These are phyloP conservation scores for Miscanthus lutarioriparius DNA, from an alignment of 176 grass and related monocot species.

Conservation along the genomic window DNA sequence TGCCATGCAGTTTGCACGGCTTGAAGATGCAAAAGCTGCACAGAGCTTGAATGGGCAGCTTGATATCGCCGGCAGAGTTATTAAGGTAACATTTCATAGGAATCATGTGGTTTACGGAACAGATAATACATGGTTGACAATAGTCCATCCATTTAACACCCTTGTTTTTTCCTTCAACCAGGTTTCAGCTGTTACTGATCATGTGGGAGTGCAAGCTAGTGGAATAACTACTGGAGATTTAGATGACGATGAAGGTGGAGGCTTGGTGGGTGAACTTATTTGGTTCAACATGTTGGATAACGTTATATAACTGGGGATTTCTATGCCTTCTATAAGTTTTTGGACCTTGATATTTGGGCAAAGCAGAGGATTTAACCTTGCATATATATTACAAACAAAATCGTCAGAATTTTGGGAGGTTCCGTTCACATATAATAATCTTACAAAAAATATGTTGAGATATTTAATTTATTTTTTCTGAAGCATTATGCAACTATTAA, in stretches of 20 bases:
- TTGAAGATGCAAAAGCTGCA: conserved; percentile 99
- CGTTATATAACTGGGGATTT: neutral
- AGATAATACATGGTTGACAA: conserved; percentile 17
- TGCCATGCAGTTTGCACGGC: conserved; percentile 69
- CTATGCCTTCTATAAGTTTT: neutral
- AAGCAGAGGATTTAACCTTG: neutral
- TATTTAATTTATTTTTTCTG: neutral
- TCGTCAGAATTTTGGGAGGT: neutral
- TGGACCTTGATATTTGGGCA: neutral
- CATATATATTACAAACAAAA: neutral
- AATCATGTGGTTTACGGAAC: neutral
- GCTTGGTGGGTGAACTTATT: conserved; percentile 63
- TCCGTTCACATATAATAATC: neutral
- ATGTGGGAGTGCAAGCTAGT: conserved; percentile 67
- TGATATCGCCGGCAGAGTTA: conserved; percentile 95
- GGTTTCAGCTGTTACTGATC: conserved; percentile 97
- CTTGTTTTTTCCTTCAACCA: conserved; percentile 29
- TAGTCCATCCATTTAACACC: neutral
- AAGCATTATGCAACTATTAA: neutral
- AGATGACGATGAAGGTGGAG: conserved; percentile 97
- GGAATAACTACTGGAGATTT: conserved; percentile 76
- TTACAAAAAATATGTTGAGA: neutral
- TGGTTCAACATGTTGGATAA: neutral
- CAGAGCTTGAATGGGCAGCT: conserved; percentile 97
- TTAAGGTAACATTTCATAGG: conserved; percentile 64